Conservation (phyloP, 768 basidiomycete species). For the Cystofilobasidium capitatum region DNA sequence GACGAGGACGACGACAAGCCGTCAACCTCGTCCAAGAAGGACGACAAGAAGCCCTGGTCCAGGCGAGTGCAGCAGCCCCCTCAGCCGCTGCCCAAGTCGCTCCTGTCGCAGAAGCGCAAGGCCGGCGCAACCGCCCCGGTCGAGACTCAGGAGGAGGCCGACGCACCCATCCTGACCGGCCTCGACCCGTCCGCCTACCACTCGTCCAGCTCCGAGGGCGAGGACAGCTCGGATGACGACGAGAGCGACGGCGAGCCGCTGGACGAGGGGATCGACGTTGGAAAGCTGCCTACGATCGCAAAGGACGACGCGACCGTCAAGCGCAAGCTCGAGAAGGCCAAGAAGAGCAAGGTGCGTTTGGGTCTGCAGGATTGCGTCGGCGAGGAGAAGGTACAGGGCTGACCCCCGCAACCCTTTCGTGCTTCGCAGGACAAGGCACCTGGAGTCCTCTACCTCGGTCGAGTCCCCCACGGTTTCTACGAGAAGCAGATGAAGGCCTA, state of each 20-base stretch:
- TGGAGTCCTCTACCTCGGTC: slow-evolving; percentile 79
- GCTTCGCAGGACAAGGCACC: slow-evolving; percentile 50
- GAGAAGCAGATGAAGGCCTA: slow-evolving; percentile 88
- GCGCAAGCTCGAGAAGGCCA: slow-evolving; percentile 48
- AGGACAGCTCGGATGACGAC: slow-evolving; percentile 24
- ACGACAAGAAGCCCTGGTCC: slow-evolving; percentile 21
- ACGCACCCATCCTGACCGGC: slow-evolving; percentile 2
- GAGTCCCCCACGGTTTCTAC: slow-evolving; percentile 94
- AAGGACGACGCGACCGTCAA: slow-evolving; percentile 78
- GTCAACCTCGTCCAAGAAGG: not conserved
- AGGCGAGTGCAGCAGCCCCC: slow-evolving; percentile 21
- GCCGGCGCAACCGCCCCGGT: not conserved
- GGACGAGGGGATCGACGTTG: slow-evolving; percentile 48
- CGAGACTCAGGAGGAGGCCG: not conserved
- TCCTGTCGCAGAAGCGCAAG: slow-evolving; percentile 21
- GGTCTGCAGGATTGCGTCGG: slow-evolving; percentile 11
- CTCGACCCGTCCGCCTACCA: slow-evolving; percentile 17
- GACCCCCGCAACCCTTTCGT: not conserved
- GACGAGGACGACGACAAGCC: not conserved
- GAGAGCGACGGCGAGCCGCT: slow-evolving; percentile 27
- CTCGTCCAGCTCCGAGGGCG: slow-evolving; percentile 24
- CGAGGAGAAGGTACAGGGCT: not conserved
- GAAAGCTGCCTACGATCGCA: slow-evolving; percentile 69
- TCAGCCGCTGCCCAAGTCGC: slow-evolving; percentile 18
- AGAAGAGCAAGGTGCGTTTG: slow-evolving; percentile 54